A percentile compares a stretch with the other conserved stretches of the same genome.
Evolutionary conservation across 2,329 filamentous ascomycete species (phyloP).

Genomic region (Blastomyces silverae): DNA sequence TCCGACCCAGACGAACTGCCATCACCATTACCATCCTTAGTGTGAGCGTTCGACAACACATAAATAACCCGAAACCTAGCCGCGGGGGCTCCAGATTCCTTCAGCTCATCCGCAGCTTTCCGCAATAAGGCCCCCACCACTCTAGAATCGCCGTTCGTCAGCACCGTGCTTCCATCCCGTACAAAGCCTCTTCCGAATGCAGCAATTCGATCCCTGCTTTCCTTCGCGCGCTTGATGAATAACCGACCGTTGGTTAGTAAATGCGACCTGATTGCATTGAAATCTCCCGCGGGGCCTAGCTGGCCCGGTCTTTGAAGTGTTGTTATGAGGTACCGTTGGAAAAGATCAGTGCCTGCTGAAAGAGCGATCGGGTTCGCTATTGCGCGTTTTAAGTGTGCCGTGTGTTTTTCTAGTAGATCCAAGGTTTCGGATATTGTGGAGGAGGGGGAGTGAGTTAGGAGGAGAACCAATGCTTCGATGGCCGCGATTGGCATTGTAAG

Average conservation of each 20-base stretch:
- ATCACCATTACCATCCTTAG: slow-evolving; percentile 24
- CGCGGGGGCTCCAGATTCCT: slow-evolving; percentile 46
- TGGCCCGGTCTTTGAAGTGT: slow-evolving; percentile 54
- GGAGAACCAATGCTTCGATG: slow-evolving; percentile 82
- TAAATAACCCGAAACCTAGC: slow-evolving; percentile 81
- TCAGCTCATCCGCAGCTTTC: slow-evolving; percentile 61
- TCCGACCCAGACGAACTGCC: slow-evolving; percentile 31
- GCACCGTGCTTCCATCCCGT: slow-evolving; percentile 67
- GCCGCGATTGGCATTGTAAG: slow-evolving; percentile 94
- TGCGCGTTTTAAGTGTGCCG: slow-evolving; percentile 65
- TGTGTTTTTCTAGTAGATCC: slow-evolving; percentile 71
- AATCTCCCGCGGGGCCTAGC: slow-evolving; percentile 55
- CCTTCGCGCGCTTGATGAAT: slow-evolving; percentile 81
- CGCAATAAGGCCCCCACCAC: slow-evolving; percentile 72
- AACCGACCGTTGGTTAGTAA: slow-evolving; percentile 77
- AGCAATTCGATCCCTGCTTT: slow-evolving; percentile 75
- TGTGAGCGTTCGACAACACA: slow-evolving; percentile 45
- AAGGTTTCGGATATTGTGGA: slow-evolving; percentile 92
- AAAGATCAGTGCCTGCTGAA: slow-evolving; percentile 88
- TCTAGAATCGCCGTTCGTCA: slow-evolving; percentile 83
- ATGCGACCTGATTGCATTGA: slow-evolving; percentile 75
- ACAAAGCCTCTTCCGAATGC: slow-evolving; percentile 71
- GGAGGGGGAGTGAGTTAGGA: slow-evolving; percentile 70
- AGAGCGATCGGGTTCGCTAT: slow-evolving; percentile 87
- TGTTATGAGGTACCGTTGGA: slow-evolving; percentile 85